Conservation (phyloP, 1,284 basidiomycete genomes). For the Rhodotorula sp. region DNA sequence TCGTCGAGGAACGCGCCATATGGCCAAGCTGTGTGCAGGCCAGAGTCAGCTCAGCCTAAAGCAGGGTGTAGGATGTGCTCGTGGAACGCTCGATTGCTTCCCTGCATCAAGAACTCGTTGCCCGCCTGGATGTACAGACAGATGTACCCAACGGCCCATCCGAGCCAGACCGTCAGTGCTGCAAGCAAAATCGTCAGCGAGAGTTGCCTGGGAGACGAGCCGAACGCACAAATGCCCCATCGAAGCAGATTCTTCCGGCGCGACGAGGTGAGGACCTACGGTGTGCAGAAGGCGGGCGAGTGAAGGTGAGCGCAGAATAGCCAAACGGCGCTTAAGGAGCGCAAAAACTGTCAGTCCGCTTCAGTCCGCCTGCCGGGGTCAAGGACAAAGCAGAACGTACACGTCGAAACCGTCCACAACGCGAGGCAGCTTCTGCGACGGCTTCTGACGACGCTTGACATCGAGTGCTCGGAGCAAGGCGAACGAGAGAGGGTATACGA, state of each 20-base stretch:
- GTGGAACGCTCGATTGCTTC: background rate
- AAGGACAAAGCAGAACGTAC: too few relatives aligned
- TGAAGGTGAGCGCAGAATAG: background rate
- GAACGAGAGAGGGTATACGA: background rate
- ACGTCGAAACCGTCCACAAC: too few relatives aligned
- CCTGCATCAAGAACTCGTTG: constrained; percentile 10
- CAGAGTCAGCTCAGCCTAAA: background rate
- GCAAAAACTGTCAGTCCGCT: too few relatives aligned
- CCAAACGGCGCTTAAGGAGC: background rate
- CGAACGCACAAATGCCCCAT: background rate
- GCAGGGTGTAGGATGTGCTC: too few relatives aligned
- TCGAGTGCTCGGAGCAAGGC: background rate
- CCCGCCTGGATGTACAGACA: background rate
- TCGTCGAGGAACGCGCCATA: background rate
- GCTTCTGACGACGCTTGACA: background rate
- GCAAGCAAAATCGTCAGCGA: too few relatives aligned
- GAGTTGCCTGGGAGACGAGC: fast-evolving
- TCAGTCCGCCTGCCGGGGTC: too few relatives aligned
- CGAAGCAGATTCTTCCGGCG: background rate
- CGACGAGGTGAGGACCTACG: background rate
- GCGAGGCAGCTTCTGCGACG: too few relatives aligned
- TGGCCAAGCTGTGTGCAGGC: background rate
- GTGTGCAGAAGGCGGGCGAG: background rate
- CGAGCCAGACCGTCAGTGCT: background rate
- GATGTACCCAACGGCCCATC: background rate